phyloP scores from a whole-genome alignment of 495 filamentous ascomycete species.

The Neurospora sublineolata region DNA sequence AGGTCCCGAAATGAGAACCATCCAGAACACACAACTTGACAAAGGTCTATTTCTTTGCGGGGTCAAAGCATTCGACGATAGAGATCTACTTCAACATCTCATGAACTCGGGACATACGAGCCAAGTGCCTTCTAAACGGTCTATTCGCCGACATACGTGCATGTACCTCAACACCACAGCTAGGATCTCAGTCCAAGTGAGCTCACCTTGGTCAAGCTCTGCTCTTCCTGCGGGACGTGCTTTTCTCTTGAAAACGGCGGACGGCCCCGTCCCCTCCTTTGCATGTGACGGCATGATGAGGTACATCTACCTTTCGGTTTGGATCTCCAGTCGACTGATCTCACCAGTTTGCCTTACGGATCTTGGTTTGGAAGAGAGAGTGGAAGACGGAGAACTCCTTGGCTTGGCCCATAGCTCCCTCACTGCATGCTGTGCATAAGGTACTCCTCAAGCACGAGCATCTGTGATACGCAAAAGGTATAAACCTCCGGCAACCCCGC shows the following conservation, averaged over 20 bases:
- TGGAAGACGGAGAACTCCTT: neutral
- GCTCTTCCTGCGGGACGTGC: neutral
- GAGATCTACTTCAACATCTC: neutral
- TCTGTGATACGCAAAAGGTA: neutral
- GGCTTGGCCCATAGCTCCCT: neutral
- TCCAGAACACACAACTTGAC: neutral
- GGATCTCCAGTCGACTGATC: neutral
- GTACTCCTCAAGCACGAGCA: neutral
- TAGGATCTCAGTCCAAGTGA: neutral
- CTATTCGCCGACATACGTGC: neutral
- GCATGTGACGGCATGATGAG: neutral
- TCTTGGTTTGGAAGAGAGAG: neutral
- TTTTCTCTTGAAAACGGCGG: neutral
- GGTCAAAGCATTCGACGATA: neutral
- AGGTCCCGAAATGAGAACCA: neutral
- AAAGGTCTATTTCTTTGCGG: neutral
- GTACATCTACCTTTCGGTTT: neutral
- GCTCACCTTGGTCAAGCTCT: neutral
- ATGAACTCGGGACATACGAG: neutral
- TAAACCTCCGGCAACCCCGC: neutral
- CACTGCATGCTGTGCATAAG: neutral
- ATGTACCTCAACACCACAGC: neutral
- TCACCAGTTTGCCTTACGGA: neutral
- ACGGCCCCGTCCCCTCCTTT: neutral
- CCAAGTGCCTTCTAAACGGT: neutral